A percentile compares a stretch with the other conserved stretches of the same genome.
phyloP scores from a whole-genome alignment of 495 filamentous ascomycete genomes.

The Xylaria bambusicola region DNA sequence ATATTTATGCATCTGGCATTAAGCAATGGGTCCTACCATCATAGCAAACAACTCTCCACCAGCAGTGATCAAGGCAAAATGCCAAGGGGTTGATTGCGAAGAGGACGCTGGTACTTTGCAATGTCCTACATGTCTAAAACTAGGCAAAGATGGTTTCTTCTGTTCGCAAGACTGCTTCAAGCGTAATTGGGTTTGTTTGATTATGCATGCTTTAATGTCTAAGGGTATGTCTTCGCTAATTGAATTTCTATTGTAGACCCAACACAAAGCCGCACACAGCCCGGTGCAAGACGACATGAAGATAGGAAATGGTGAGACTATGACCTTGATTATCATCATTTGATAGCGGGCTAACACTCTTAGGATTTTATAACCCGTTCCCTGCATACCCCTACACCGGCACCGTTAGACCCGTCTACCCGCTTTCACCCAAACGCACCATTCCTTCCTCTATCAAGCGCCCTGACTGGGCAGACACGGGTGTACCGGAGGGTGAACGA shows the following conservation, averaged over 20 bases:
- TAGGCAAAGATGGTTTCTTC: conserved; percentile 90
- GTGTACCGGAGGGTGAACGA: conserved; percentile 74
- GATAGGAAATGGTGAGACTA: neutral
- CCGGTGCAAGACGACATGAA: neutral
- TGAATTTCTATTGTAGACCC: conserved; percentile 50
- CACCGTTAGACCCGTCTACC: conserved; percentile 78
- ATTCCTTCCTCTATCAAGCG: conserved; percentile 76
- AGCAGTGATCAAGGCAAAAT: conserved; percentile 63
- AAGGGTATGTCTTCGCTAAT: neutral
- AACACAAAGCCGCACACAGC: conserved; percentile 86
- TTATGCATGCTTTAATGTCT: no score
- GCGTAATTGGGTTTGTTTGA: conserved; percentile 83
- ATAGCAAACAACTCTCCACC: conserved; percentile 21
- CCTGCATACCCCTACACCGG: conserved; percentile 80
- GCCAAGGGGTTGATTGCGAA: conserved; percentile 74
- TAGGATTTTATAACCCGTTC: conserved; percentile 80
- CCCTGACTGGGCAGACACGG: conserved; percentile 83
- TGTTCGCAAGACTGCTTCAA: conserved; percentile 99
- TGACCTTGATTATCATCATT: neutral
- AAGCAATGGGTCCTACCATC: neutral
- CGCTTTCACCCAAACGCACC: conserved; percentile 68
- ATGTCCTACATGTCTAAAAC: conserved; percentile 90
- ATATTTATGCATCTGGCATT: neutral
- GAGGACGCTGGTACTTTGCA: conserved; percentile 83
- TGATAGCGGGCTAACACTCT: conserved; percentile 32